Base-by-base conservation (phyloP, 768 basidiomycete species). In the Hemileccinum rubropunctum region DNA sequence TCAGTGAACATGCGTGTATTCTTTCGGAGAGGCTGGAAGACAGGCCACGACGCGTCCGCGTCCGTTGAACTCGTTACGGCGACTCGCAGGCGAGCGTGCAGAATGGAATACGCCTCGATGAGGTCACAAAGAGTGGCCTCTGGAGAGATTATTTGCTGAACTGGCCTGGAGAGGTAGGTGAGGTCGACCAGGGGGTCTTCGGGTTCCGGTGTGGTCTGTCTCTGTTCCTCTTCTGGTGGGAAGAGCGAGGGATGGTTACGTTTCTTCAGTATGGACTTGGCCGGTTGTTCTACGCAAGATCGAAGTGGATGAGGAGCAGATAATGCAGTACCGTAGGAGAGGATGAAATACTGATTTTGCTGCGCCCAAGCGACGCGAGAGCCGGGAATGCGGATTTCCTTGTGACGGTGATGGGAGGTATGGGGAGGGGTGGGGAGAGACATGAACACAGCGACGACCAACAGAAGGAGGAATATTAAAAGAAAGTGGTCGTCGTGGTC, bases 191-290 rank as follows among this genome's bases (percentile, higher is more conserved):
- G 74, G 11, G 88, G 86, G 58, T 83, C 80, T 2, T 70, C 67
- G 3, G 91, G 90, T 58, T 89, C 89, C n/a, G 90, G 91, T 0
- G 90, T 91, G 13, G 74, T 67, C 49, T 88, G 82, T 48, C 88
- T 79, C 45, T 70, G 65, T 21, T 67, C 69, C 42, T 76, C 71
- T n/a, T 79, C 72, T 3, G 74, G 52, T 3, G 64, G 60, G 1
- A 75, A 64, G 18, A 77, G 67, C 18, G 65, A 51, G 9, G 59
- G 53, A 21, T 72, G 60, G 37, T 50, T 43, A 56, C 57, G 55
- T 57, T 76, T 80, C 68, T 91, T 91, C 32, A 91, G 76, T 50
- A 91, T 91, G 7, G 89, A 87, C 54, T 78, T 86, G 18, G 67
- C 48, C 0, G 86, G 86, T 13, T 58, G 71, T 14, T 70, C 64